Base-by-base conservation (phyloP, 2,329 filamentous ascomycete species). In the Colletotrichum horii region DNA sequence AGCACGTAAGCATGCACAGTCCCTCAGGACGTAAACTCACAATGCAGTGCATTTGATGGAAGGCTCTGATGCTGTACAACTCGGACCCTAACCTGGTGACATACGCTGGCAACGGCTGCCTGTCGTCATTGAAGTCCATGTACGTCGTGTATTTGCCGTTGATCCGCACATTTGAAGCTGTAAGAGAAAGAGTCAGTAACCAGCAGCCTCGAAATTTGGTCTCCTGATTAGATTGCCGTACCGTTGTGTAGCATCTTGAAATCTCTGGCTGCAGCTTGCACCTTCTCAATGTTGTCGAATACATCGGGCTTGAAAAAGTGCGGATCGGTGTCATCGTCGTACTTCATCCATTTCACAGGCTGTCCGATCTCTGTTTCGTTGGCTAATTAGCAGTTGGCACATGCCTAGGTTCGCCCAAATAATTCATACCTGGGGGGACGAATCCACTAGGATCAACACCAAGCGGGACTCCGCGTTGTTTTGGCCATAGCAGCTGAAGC, bases 41-140 rank as follows among this genome's bases (percentile, higher is more conserved):
- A 16, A 74, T 24, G 66, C 71, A 74, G 58, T 74, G 71, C 71
- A 74, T 74, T 26, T 74, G 71, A 12, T 74, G 71, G 26, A 74
- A 74, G 3, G 71, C 71, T 12, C 71, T 62, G n/a, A 74, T 74
- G 58, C 66, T 74, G 43, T 74, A 74, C 1, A 74, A 48, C 12
- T 74, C 71, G 9, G 71, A 70, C 7, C 71, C 71, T 24, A 70
- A 65, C 1, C 66, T 38, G 14, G 71, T 74, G 1, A 74, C 48
- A 26, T 74, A 74, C 7, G 71, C 8, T 0, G 71, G 71, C 19
- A 74, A 4, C 0, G 71, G 71, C 3, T 64, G 58, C 24, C 16
- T 34, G 4, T 58, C 38, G 14, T 65, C 32, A 38, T 74, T 60
- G 16, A 74, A 74, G 2, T 74, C 71, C 71, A 74, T 74, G 26